phyloP scores from a whole-genome alignment of 2,329 filamentous ascomycete genomes.

The Gaeumannomyces tritici region DNA sequence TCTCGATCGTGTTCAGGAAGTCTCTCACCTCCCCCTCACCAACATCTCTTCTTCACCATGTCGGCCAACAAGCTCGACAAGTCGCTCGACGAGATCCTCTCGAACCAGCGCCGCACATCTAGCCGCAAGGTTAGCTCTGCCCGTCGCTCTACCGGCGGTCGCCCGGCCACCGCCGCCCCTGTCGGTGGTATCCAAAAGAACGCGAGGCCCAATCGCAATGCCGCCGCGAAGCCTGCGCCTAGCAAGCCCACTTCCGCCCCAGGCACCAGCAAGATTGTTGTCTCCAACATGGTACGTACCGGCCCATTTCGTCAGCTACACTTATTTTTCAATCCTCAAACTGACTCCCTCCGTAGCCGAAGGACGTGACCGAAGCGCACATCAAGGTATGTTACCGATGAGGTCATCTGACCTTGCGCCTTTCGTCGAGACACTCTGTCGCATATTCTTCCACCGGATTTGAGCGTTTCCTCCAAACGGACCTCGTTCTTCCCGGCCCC shows the following conservation, averaged over 20 bases:
- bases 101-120: constrained; percentile 55
- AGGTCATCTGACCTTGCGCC: constrained; percentile 59
- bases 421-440: constrained; percentile 49
- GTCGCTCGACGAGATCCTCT: constrained; percentile 95
- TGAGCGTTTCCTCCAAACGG: constrained; percentile 15
- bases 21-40: too few species aligned
- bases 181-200: constrained; percentile 75
- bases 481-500: constrained; percentile 4
- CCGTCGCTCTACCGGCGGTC: constrained; percentile 42
- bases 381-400: constrained; percentile 99
- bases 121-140: constrained; percentile 36
- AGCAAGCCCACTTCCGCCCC: constrained; percentile 51
- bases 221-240: constrained; percentile 50
- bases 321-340: too few species aligned
- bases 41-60: constrained; percentile 55
- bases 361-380: constrained; percentile 92
- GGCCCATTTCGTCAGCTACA: constrained; percentile 53
- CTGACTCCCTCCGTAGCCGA: constrained; percentile 51
- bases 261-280: constrained; percentile 91
- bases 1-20: background rate
- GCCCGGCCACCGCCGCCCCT: constrained; percentile 57
- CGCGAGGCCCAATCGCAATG: constrained; percentile 49
- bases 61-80: constrained; percentile 84
- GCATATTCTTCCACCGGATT: constrained; percentile 9
- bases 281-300: constrained; percentile 97